Base-by-base conservation (phyloP, 2,329 filamentous ascomycete species). In the Cercospora janseana region DNA sequence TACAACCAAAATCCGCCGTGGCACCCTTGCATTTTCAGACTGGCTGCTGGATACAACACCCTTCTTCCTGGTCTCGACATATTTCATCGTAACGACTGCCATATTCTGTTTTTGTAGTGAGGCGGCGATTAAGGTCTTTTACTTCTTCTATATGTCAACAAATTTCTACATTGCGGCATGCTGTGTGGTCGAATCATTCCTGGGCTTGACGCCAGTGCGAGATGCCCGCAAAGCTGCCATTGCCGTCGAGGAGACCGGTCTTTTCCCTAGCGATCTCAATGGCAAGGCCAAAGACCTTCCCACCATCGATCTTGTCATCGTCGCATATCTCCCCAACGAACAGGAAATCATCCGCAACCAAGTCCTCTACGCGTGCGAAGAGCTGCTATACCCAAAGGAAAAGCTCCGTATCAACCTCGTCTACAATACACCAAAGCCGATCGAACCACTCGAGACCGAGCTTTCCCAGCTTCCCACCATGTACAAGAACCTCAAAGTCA, bases 241-340 rank as follows among this genome's bases (percentile, higher is more conserved):
- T 38, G 60, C 59, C 21, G 62, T 63, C n/a, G 61, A 66, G 34
- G 51, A 52, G 7, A 54, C 35, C 21, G 57, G 60, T 8, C 32
- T 43, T 15, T 61, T 65, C 38, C 58, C 62, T 2, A 62, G 57
- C 27, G 57, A 62, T 20, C 59, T 65, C 38, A 59, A 58, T 27
- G 58, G 56, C 29, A 58, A 43, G 8, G 56, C 43, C 26, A 57
- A 58, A 21, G 56, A 73, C 10, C 63, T 77, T 2, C 67, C 68
- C 1, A 68, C 71, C 20, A 64, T 77, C 13, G 74, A 77, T 52
- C 62, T 77, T 31, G 64, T 76, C 46, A 74, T 77, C 46, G 74
- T 77, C 2, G 74, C 74, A 10, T 77, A 77, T 54, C 64, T 77
- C n/a, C 74, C 74, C 4, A 77, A 77, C 50, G 74, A 77, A 58